phyloP scores from a whole-genome alignment of 2,329 filamentous ascomycete genomes.

The Sporothrix pallida region DNA sequence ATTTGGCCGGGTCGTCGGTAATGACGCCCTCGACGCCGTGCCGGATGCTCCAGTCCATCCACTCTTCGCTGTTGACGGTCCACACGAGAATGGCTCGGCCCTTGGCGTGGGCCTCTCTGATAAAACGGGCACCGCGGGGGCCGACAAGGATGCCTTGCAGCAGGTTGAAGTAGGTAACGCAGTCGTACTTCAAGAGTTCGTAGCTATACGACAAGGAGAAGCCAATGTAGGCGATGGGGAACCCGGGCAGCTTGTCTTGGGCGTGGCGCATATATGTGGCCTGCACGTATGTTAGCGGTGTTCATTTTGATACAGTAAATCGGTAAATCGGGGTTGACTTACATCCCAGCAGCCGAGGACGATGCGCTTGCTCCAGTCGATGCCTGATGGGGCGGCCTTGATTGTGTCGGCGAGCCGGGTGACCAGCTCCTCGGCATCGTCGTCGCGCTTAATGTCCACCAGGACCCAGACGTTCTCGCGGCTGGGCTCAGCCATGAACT shows the following conservation, averaged over 20 bases:
- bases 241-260: conserved; percentile 65
- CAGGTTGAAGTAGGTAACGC: conserved; percentile 75
- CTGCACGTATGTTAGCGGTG: conserved; percentile 43
- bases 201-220: conserved; percentile 70
- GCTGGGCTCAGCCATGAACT: conserved; percentile 69
- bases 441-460: conserved; percentile 86
- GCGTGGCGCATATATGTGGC: conserved; percentile 71
- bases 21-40: conserved; percentile 76
- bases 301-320: background rate
- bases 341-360: conserved; percentile 84
- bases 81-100: conserved; percentile 73
- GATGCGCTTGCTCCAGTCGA: conserved; percentile 74
- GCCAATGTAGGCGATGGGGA: conserved; percentile 70
- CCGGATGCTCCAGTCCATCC: conserved; percentile 82
- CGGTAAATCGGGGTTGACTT: conserved; percentile 39
- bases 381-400: conserved; percentile 50
- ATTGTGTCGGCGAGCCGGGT: conserved; percentile 69
- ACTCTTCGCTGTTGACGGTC: conserved; percentile 81
- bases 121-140: conserved; percentile 69
- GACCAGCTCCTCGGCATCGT: conserved; percentile 74
- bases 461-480: conserved; percentile 77
- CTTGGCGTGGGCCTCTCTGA: conserved; percentile 62
- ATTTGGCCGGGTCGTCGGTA: conserved; percentile 79
- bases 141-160: conserved; percentile 71
- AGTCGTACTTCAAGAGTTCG: conserved; percentile 67